Evolutionary conservation across 306 rosid genomes (phyloP), one percentile per base, ranked within the genome.

Genomic region (Erythrophleum fordii): DNA sequence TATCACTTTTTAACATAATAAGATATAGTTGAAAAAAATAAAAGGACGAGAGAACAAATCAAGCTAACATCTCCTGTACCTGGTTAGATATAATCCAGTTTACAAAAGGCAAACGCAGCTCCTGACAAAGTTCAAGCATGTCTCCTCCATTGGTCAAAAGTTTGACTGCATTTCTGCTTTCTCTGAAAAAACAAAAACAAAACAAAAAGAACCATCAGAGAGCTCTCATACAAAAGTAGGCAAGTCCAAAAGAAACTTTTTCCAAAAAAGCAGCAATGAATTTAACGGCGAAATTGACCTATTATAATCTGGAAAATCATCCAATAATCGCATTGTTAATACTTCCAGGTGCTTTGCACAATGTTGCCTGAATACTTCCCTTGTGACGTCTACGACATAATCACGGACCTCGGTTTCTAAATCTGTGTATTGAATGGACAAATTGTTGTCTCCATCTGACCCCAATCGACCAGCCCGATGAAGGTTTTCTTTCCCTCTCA

Each of bases 131-230:
- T 89, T 95, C 97, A 82, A 95, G 93, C 93, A 93, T 89, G 80
- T 93, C 97, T 65, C 99, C 99, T 84, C 99, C 99, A 72, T 89
- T 88, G 79, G 92, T 95, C 83, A 95, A 87, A 72, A 93, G 92
- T 91, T 90, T 95, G 81, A 95, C 97, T 74, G 97, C 86, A 89
- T 88, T 90, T 92, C 99, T 95, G 87, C 68, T 72, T 76, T 22
- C n/a, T n/a, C n/a, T 69, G 5, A 0, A 20, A 55, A 17, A 51
- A n/a, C n/a, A 51, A 55, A 52, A 17, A 18, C 16, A 3, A 8
- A 64, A 75, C 29, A 81, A 79, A 80, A 81, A 79, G 10, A 75
- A 83, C 62, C 71, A 76, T 81, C 26, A 90, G 80, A 74, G 42
- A 84, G 61, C 60, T 68, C 55, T 75, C 46, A 34, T 41, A 67